Conservation (phyloP, 768 basidiomycete genomes). For the Nidularia pulvinata region DNA sequence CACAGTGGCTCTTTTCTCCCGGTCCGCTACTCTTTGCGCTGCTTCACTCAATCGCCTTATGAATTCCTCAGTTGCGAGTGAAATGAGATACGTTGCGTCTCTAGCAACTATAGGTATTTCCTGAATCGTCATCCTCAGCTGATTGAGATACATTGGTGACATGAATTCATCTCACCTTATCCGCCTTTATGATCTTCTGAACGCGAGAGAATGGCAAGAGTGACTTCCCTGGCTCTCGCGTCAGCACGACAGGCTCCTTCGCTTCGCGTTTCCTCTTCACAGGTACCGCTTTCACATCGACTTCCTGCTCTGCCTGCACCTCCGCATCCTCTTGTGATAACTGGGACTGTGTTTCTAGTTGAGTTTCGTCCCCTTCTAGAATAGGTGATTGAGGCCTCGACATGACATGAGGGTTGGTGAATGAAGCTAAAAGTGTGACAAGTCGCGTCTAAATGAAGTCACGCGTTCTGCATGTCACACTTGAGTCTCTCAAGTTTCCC, state of each 20-base stretch:
- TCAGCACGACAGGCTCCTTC: conserved; percentile 19
- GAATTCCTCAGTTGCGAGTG: conserved; percentile 88
- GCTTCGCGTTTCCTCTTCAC: conserved; percentile 23
- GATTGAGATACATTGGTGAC: no score
- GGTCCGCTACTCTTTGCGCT: conserved; percentile 65
- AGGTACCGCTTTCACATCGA: not conserved
- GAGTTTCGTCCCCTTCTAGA: conserved; percentile 3
- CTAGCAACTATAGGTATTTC: conserved; percentile 75
- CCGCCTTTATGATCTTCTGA: conserved; percentile 85
- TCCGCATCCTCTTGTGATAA: conserved; percentile 2
- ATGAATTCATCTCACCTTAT: conserved; percentile 50
- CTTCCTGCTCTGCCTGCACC: not conserved
- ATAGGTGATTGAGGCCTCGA: not conserved
- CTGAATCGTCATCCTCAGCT: conserved; percentile 26
- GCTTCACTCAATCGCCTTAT: conserved; percentile 75
- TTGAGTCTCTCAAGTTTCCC: not conserved
- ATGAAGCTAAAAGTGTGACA: not conserved
- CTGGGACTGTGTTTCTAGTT: conserved; percentile 5
- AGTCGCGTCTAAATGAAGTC: not conserved
- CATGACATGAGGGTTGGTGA: not conserved
- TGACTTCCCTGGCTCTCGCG: conserved; percentile 59
- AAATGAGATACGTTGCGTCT: conserved; percentile 80
- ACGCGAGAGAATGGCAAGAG: conserved; percentile 76
- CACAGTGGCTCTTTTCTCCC: conserved; percentile 73
- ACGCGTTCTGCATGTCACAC: not conserved